Evolutionary conservation across 2,329 filamentous ascomycete genomes (phyloP), one percentile per base, ranked within the genome.

Genomic region (Fusarium sp.): DNA sequence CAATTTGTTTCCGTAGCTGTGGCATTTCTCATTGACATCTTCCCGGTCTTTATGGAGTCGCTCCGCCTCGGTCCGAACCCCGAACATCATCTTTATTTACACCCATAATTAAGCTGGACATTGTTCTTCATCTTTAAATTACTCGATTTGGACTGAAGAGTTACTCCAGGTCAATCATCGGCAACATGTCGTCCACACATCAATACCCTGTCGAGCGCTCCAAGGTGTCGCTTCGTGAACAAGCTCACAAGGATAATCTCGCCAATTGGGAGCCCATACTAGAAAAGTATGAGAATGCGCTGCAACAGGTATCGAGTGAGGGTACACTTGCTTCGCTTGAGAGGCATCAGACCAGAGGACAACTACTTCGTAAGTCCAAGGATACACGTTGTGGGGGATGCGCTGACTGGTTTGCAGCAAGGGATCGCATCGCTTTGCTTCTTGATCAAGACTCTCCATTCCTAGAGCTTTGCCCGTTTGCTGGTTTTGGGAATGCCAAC

Each of bases 51-150:
- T 2, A 14, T 52, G 48, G 29, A 31, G 18, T 20, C 48, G 48
- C 27, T 52, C 57, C 35, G 57, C 37, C 14, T 58, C 57, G 57
- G 57, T 60, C 57, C 57, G 57, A 60, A 27, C n/a, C 37, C 57
- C 57, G 57, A 27, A 14, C 29, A 7, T 4, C 33, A 37, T 29
- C 35, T 18, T 58, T 58, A 58, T 58, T 39, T 58, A 58, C 56
- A 2, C 22, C 16, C 33, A 29, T 11, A 16, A 24, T n/a, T 16
- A 20, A 27, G 16, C 22, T n/a, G 8, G 5, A 37, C 1, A 20
- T 29, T 27, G 16, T 10, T 27, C 16, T 13, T 58, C 13, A 7
- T 58, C 22, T 14, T 13, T 6, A n/a, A 14, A 11, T 29, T 58
- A 58, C 56, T 58, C 33, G 16, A 31, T 24, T 18, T 8, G 16